A percentile compares a stretch with the other conserved stretches of the same genome.
Conservation (phyloP, 2,329 filamentous ascomycete species). For the Colletotrichum neosansevieriae region DNA sequence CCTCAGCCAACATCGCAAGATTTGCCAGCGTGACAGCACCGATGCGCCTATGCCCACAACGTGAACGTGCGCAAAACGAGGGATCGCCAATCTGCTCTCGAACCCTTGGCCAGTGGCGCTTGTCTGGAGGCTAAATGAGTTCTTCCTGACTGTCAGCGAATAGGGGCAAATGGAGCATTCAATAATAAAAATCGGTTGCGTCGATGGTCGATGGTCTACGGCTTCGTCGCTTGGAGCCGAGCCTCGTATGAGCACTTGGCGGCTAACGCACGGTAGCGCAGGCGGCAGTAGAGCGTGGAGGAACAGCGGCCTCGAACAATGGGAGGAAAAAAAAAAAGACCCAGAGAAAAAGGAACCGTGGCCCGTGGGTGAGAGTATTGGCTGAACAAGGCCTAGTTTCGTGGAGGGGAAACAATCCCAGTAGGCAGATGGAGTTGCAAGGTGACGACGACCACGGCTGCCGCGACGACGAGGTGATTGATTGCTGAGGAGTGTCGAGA, state of each 20-base stretch:
- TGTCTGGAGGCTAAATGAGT: background rate
- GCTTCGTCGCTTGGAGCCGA: conserved; percentile 18
- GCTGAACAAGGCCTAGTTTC: background rate
- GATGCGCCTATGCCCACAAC: background rate
- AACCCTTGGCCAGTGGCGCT: conserved; percentile 14
- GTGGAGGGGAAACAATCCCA: background rate
- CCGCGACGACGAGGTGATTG: conserved; percentile 17
- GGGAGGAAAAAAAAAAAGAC: conserved; percentile 4
- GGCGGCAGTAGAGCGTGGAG: conserved; percentile 13
- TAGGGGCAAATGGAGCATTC: conserved; percentile 14
- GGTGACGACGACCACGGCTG: conserved; percentile 21
- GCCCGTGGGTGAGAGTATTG: conserved; percentile 16
- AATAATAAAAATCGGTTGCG: conserved; percentile 8
- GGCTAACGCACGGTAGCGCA: conserved; percentile 14
- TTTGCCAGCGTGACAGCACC: background rate
- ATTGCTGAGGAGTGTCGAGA: conserved; percentile 30
- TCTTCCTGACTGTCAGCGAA: conserved; percentile 22
- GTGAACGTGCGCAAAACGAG: conserved; percentile 12
- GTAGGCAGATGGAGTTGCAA: conserved; percentile 11
- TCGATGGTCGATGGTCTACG: conserved; percentile 1
- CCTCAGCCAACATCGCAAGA: background rate
- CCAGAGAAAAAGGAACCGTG: conserved; percentile 19
- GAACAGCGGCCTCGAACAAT: background rate
- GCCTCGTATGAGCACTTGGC: conserved; percentile 24
- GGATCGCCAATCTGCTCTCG: conserved; percentile 29